phyloP scores from a whole-genome alignment of 169 alveolate species.

The Plasmodium vivax region DNA sequence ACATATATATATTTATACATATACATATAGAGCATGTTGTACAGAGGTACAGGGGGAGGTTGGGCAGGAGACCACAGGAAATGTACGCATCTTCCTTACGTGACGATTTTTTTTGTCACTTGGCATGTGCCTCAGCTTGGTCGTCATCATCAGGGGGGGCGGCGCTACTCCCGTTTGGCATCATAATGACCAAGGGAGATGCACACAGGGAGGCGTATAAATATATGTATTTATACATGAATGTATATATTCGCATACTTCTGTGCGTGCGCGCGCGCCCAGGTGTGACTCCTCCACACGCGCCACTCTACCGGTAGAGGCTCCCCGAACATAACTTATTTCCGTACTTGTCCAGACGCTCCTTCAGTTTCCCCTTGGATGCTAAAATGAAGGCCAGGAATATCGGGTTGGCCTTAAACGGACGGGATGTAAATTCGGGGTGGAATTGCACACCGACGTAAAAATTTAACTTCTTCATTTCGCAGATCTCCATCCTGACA shows the following conservation, averaged over 20 bases:
- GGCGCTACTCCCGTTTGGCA: not conserved
- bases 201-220: not conserved
- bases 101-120: not conserved
- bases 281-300: not conserved
- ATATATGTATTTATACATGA: not conserved
- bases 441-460: conserved; percentile 95
- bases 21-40: too few species aligned
- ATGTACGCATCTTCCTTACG: not conserved
- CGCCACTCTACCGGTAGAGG: conserved; percentile 10
- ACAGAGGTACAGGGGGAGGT: not conserved
- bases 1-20: too few species aligned
- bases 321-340: conserved; percentile 81
- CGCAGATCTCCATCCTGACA: conserved; percentile 91
- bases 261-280: not conserved
- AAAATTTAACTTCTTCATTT: conserved; percentile 91
- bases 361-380: conserved; percentile 81
- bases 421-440: conserved; percentile 95
- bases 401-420: conserved; percentile 90
- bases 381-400: conserved; percentile 89
- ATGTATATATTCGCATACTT: not conserved
- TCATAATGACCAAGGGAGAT: not conserved
- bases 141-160: not conserved
- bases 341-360: conserved; percentile 76
- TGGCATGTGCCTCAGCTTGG: not conserved
- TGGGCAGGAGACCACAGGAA: not conserved